Conservation (phyloP, 768 basidiomycete species). For the Boletus rubroflammeus region DNA sequence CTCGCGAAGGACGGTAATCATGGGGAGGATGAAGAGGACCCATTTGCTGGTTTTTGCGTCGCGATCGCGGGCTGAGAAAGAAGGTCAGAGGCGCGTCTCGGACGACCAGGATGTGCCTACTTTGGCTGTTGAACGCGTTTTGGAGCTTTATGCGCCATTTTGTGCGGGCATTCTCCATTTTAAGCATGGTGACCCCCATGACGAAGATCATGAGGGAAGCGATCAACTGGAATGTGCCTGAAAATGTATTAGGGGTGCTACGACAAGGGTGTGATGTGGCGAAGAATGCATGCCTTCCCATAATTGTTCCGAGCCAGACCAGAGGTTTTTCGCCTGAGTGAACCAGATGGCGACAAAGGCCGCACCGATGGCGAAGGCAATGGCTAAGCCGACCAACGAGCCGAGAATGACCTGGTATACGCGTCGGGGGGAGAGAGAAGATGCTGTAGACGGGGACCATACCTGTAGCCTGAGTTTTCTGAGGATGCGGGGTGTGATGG, state of each 20-base stretch:
- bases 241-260: not conserved
- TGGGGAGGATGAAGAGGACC: conserved; percentile 84
- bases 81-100: not conserved
- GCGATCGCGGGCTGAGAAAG: conserved; percentile 41
- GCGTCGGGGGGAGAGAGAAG: not conserved
- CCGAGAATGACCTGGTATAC: conserved; percentile 67
- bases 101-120: conserved; percentile 33
- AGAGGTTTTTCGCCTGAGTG: conserved; percentile 82
- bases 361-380: conserved; percentile 82
- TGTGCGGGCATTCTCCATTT: conserved; percentile 90
- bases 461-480: conserved; percentile 72
- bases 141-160: conserved; percentile 92
- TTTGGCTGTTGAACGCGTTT: conserved; percentile 62
- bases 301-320: conserved; percentile 77
- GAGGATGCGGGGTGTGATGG: conserved; percentile 44
- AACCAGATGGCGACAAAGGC: conserved; percentile 96
- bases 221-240: conserved; percentile 68
- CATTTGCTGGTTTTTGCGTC: conserved; percentile 64
- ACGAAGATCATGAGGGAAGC: conserved; percentile 81
- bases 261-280: not conserved
- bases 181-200: conserved; percentile 94
- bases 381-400: conserved; percentile 64
- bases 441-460: not conserved
- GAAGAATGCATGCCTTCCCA: conserved; percentile 73
- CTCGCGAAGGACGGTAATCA: conserved; percentile 92